A percentile compares a stretch with the other conserved stretches of the same genome.
Conservation (phyloP, 306 rosid genomes). For the Albizia julibrissin region DNA sequence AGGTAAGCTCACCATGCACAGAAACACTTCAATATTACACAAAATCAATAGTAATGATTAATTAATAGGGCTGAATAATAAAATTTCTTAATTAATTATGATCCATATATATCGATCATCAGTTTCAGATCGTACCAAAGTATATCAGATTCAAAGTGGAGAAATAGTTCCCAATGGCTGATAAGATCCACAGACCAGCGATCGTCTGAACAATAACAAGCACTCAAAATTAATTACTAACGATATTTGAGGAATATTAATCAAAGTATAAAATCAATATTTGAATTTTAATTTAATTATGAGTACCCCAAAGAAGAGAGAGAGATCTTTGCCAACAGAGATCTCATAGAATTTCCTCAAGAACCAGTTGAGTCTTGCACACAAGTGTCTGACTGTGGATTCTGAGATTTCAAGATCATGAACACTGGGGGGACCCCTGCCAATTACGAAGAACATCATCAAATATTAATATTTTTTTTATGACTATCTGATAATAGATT, state of each 20-base stretch:
- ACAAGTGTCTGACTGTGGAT: background rate
- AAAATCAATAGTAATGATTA: background rate
- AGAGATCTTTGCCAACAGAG: background rate
- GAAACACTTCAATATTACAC: background rate
- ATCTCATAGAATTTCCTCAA: background rate
- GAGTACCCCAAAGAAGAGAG: constrained; percentile 6
- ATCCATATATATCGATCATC: background rate
- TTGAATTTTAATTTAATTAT: background rate
- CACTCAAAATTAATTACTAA: background rate
- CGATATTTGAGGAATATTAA: background rate
- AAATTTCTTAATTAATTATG: background rate
- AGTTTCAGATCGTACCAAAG: background rate
- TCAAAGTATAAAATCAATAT: background rate
- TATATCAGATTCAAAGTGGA: constrained; percentile 2
- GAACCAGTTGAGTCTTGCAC: background rate
- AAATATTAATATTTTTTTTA: background rate
- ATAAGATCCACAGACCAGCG: background rate
- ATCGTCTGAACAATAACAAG: background rate
- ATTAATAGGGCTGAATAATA: background rate
- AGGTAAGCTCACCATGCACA: constrained; percentile 1
- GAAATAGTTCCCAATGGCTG: constrained; percentile 6
- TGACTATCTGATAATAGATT: background rate
- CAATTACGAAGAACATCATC: background rate
- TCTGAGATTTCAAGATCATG: constrained; percentile 12
- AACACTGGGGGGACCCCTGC: background rate